Evolutionary conservation across 23 red algal genomes (phyloP), one percentile per base, ranked within the genome.

Genomic region (Rhodosorus marinus): DNA sequence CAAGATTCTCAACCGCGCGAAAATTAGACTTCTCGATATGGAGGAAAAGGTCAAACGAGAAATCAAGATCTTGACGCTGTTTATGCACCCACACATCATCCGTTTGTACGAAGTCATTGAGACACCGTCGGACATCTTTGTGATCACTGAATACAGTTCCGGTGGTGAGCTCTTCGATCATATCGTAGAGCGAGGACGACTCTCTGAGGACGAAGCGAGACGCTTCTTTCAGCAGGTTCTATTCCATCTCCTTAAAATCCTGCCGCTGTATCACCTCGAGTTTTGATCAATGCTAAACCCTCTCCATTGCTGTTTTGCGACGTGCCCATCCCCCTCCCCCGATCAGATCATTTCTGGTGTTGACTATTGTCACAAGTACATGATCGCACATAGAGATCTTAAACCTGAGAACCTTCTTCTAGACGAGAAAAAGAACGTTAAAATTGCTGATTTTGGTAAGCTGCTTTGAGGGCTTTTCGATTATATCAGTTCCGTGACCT

Each of bases 401-500:
- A 95, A 95, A 48, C 88, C 88, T 1, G 88, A 95, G 55, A 95
- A 95, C 42, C 54, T 95, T 20, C 63, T 95, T 1, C 47, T 95
- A 20, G 88, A 95, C 56, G 71, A 78, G 20, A 32, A 84, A 45
- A 54, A 69, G 15, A 83, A 95, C 57, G 76, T 95, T 4, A 95
- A 95, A 53, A 95, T 95, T 60, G 88, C 88, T 45, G 88, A 95
- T 46, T 79, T 95, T 70, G 88, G 88, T n/a, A n/a, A n/a, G n/a
- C n/a, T n/a, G n/a, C n/a, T n/a, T n/a, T n/a, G n/a, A n/a, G n/a
- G n/a, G n/a, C n/a, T n/a, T n/a, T n/a, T n/a, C n/a, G n/a, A n/a
- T n/a, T n/a, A n/a, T n/a, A n/a, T n/a, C n/a, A n/a, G n/a, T n/a
- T n/a, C n/a, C n/a, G n/a, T n/a, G n/a, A n/a, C n/a, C n/a, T n/a